Conservation (phyloP, 495 filamentous ascomycete species). For the Glonium stellatum region DNA sequence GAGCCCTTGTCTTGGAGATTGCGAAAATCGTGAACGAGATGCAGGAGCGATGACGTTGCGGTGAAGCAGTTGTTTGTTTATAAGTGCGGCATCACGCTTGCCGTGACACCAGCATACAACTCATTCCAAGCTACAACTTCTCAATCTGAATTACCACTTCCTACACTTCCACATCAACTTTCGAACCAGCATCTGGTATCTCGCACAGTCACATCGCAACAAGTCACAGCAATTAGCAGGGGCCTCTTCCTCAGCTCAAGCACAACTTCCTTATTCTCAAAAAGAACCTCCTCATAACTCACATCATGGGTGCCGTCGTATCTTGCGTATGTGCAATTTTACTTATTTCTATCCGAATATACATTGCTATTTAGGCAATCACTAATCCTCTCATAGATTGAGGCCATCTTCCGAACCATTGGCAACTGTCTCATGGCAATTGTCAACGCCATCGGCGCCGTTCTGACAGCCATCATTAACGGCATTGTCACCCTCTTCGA, state of each 20-base stretch:
- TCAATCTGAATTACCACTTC: no score
- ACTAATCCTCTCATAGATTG: constrained; percentile 49
- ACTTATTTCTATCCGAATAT: background rate
- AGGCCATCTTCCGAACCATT: constrained; percentile 73
- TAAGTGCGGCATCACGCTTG: background rate
- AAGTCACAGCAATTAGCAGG: background rate
- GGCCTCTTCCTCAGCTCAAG: background rate
- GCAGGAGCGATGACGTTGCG: background rate
- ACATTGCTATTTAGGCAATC: background rate
- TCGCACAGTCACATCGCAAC: no score
- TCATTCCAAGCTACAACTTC: no score
- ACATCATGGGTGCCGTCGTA: constrained; percentile 88
- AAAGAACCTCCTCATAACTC: constrained; percentile 27
- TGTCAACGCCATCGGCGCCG: constrained; percentile 68
- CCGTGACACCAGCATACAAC: background rate
- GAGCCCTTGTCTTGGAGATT: background rate
- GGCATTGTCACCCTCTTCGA: constrained; percentile 73
- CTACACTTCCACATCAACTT: background rate
- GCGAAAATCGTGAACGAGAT: no score
- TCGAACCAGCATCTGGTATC: background rate
- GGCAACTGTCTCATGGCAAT: constrained; percentile 77
- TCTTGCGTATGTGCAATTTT: constrained; percentile 71
- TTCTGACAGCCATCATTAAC: constrained; percentile 72
- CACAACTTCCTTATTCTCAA: constrained; percentile 4
- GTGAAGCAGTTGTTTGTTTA: background rate